phyloP scores from a whole-genome alignment of 2,329 filamentous ascomycete species.

The Zalaria obscura region DNA sequence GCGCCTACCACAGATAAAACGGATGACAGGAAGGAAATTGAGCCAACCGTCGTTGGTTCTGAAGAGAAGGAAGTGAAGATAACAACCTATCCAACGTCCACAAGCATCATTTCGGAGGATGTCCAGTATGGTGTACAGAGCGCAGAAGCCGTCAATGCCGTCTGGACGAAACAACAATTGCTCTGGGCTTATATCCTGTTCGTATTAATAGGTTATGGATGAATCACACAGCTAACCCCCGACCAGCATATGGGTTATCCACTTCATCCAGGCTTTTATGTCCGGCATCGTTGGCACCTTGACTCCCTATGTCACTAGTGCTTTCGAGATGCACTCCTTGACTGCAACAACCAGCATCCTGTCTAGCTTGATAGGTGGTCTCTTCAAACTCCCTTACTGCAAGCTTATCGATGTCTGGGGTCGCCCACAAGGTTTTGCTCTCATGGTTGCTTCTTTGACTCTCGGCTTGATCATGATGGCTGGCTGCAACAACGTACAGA shows the following conservation, averaged over 20 bases:
- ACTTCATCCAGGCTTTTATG: slow-evolving; percentile 35
- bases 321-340: slow-evolving; percentile 19
- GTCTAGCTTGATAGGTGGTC: slow-evolving; percentile 21
- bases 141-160: slow-evolving; percentile 24
- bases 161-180: slow-evolving; percentile 24
- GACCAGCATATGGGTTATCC: slow-evolving; percentile 31
- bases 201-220: slow-evolving; percentile 6
- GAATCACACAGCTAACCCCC: not conserved
- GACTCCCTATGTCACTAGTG: slow-evolving; percentile 26
- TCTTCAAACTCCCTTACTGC: slow-evolving; percentile 22
- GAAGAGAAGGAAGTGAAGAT: no score
- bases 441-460: slow-evolving; percentile 15
- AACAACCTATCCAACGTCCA: no score
- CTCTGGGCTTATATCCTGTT: slow-evolving; percentile 24
- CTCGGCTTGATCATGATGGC: slow-evolving; percentile 16
- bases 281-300: slow-evolving; percentile 26
- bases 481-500: slow-evolving; percentile 12
- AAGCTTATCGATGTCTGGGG: slow-evolving; percentile 28
- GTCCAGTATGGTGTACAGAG: slow-evolving; percentile 24
- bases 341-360: slow-evolving; percentile 21
- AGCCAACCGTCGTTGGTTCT: no score
- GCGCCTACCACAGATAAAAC: no score
- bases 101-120: slow-evolving; percentile 11
- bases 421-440: slow-evolving; percentile 23
- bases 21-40: no score